A percentile compares a stretch with the other conserved stretches of the same genome.
Conservation (phyloP, 192 early-diverging fungal species). For the Backusella sp. region DNA sequence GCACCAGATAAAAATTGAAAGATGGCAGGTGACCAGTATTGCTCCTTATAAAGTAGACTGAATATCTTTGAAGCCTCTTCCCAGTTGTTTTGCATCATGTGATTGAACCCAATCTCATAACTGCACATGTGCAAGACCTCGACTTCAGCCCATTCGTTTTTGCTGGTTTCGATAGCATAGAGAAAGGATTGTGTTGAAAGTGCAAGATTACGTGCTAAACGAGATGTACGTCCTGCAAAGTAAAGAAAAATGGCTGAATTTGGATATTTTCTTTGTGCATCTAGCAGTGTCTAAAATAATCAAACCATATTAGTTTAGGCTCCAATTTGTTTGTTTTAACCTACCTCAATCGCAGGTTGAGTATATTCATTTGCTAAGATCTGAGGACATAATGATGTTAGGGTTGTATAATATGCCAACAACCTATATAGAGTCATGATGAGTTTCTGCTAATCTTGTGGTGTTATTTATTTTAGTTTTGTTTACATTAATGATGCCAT, state of each 20-base stretch:
- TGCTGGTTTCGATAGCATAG: constrained; percentile 33
- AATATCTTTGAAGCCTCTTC: constrained; percentile 17
- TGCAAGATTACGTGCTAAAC: constrained; percentile 26
- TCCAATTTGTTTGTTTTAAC: background rate
- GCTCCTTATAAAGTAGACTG: constrained; percentile 30
- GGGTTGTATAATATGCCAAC: constrained; percentile 26
- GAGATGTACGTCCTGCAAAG: constrained; percentile 33
- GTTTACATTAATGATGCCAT: constrained; percentile 51
- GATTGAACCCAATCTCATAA: constrained; percentile 33
- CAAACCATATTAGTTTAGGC: background rate
- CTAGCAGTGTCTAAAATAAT: constrained; percentile 22
- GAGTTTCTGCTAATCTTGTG: background rate
- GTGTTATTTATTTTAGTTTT: background rate
- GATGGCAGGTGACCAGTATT: constrained; percentile 53
- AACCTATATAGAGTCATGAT: constrained; percentile 11
- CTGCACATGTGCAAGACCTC: constrained; percentile 23
- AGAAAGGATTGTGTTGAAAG: constrained; percentile 33
- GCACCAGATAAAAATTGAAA: constrained; percentile 48
- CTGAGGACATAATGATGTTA: constrained; percentile 27
- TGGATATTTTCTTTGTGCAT: constrained; percentile 30
- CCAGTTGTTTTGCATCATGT: constrained; percentile 32
- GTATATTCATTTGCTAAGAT: constrained; percentile 27
- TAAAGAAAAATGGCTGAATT: constrained; percentile 34
- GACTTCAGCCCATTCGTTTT: constrained; percentile 35
- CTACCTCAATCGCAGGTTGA: constrained; percentile 34